Base-by-base conservation (phyloP, 2,329 filamentous ascomycete genomes). In the Aspergillus sp. region DNA sequence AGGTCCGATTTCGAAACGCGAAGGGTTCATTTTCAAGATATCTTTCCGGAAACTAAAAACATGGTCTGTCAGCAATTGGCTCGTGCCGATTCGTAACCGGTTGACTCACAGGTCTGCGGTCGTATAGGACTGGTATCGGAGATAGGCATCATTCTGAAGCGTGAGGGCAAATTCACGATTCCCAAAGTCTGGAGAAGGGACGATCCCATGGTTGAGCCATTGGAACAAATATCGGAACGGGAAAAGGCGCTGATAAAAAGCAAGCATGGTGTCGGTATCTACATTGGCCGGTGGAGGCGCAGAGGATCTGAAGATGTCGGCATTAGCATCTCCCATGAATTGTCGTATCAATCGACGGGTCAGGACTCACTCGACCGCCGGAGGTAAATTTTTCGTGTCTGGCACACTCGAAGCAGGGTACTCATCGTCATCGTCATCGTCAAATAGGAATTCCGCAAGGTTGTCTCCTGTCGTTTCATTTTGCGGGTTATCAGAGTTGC, bases 1-100 rank as follows among this genome's bases (percentile, higher is more conserved):
- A n/a, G 95, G 95, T 0, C 95, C 95, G 69, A 99, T 98, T 81
- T 99, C 95, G 80, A 99, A 98, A 77, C 95, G 92, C 1, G 91
- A 90, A 3, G 95, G 95, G 71, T 96, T 91, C 66, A 94, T 85
- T 49, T 88, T 87, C 4, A 99, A 82, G 56, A 97, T 91, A 68
- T 97, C 92, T 77, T 96, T 97, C 39, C 93, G 91, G 47, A 99
- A 85, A 1, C 89, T 91, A 49, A 3, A 22, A n/a, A 36, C 26
- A 49, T 9, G 6, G 20, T 20, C 32, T 6, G 49, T 63, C 56
- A 63, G 50, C 16, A 6, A 36, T 45, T 6, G n/a, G 18, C 26
- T 39, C 6, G 39, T 12, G 18, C 20, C 3, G 82, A 49, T 11
- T 56, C 9, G 36, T 59, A 22, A 16, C 11, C 52, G 7, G 49